Conservation (phyloP, 2,329 filamentous ascomycete genomes). For the Epichloe hybrida region DNA sequence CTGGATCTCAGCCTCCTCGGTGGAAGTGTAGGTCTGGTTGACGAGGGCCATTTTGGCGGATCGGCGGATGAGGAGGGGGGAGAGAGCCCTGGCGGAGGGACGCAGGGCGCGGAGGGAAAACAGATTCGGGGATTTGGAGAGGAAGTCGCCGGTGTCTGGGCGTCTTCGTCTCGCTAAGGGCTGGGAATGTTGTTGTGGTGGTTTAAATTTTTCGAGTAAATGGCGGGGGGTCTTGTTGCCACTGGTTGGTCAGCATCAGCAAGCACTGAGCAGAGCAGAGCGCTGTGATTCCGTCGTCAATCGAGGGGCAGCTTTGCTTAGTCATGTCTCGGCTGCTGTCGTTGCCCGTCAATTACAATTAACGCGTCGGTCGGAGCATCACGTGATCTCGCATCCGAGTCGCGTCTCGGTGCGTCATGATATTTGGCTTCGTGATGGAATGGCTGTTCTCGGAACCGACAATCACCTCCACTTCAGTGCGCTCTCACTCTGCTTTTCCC, state of each 20-base stretch:
- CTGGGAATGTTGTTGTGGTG: neutral
- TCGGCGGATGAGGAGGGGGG: constrained; percentile 15
- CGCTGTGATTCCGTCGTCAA: neutral
- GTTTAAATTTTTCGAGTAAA: too few species aligned
- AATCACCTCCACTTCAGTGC: neutral
- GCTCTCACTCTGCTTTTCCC: neutral
- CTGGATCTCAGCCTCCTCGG: constrained; percentile 75
- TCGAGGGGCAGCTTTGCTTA: constrained; percentile 2
- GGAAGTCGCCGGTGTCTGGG: constrained; percentile 3
- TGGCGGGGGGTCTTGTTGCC: too few species aligned
- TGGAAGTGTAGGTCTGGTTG: constrained; percentile 55
- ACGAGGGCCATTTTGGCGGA: constrained; percentile 52
- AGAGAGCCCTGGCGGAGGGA: constrained; percentile 21
- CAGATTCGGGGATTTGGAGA: constrained; percentile 23
- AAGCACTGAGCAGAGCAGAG: too few species aligned
- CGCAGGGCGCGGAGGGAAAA: constrained; percentile 28
- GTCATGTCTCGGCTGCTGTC: neutral
- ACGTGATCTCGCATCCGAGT: constrained; percentile 22
- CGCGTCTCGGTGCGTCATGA: constrained; percentile 20
- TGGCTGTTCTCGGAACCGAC: neutral
- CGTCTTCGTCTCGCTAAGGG: constrained; percentile 3
- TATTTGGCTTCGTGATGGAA: constrained; percentile 7
- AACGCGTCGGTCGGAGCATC: constrained; percentile 4
- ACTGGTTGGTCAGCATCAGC: too few species aligned
- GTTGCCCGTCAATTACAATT: neutral